Percentiles rank a stretch among this genome's conserved stretches.
Conservation (phyloP, 306 rosid species). For the Castanospermum australe region DNA sequence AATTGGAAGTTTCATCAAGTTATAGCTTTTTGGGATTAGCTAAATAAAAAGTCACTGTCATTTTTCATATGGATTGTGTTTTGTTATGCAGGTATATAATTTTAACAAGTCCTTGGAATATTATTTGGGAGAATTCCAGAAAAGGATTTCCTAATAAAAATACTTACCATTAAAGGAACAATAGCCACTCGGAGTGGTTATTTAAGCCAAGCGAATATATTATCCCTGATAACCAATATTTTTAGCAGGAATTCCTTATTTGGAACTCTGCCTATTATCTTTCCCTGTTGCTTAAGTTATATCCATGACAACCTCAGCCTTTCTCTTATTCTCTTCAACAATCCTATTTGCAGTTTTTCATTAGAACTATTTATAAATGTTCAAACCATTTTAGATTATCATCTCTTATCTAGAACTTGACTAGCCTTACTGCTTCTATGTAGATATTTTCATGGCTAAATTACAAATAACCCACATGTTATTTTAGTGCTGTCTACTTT, state of each 20-base stretch:
- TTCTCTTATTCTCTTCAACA: neutral
- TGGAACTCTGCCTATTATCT: neutral
- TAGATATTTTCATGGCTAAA: neutral
- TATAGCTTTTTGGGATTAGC: neutral
- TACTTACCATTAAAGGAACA: neutral
- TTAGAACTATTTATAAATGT: neutral
- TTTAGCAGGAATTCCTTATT: neutral
- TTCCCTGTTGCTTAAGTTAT: neutral
- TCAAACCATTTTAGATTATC: neutral
- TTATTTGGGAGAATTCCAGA: neutral
- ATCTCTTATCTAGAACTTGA: neutral
- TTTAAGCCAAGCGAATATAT: neutral
- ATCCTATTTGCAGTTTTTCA: neutral
- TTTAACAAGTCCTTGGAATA: neutral
- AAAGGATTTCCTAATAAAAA: conserved; percentile 1
- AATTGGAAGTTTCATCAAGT: conserved; percentile 7
- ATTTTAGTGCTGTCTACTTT: neutral
- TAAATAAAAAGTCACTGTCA: neutral
- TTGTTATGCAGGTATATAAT: neutral
- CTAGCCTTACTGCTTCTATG: neutral
- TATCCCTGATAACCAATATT: neutral
- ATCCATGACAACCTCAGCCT: neutral
- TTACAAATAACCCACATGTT: neutral
- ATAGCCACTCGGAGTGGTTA: neutral
- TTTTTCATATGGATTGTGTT: neutral